Evolutionary conservation across 768 basidiomycete species (phyloP), one percentile per base, ranked within the genome.

Genomic region (Tulasnella sp.): DNA sequence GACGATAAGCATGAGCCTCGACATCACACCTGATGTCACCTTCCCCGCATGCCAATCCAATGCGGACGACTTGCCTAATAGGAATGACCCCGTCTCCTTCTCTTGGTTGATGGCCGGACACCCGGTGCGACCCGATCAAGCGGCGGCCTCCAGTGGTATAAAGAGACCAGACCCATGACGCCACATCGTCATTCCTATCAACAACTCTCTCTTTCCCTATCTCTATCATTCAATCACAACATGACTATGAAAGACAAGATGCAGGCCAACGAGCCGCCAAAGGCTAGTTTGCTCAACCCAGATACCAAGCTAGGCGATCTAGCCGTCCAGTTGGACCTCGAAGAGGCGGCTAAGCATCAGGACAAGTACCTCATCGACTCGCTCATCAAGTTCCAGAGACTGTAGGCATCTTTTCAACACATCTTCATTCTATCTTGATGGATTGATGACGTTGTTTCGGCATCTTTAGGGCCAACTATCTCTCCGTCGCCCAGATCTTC

Each of bases 401-500:
- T 65, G 43, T 65, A 38, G 50, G 64, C 61, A 11, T 32, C 26
- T 32, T 49, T 8, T 13, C 13, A 19, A 56, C 43, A 27, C 24
- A 17, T 67, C 68, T n/a, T 21, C 68, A 70, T 64, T 69, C 60
- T 63, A 68, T 63, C 67, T 53, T 55, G 68, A 63, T n/a, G n/a
- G n/a, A n/a, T n/a, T n/a, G n/a, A n/a, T 44, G 17, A 34, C 21
- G 1, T 23, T 9, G 17, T 21, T 2, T 23, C 59, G 11, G 9
- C 17, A 10, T 3, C 17, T 24, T 29, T 17, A 52, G 50, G n/a
- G 51, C 59, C 30, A 54, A 61, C 53, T 70, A 69, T 56, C 54
- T 67, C 58, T 65, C 56, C 24, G 44, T 58, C 82, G 88, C 88
- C 1, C 89, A 87, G 86, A 91, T 93, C 63, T 94, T 89, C 73